Base-by-base conservation (phyloP, 2,329 filamentous ascomycete genomes). In the Fusarium armeniacum region DNA sequence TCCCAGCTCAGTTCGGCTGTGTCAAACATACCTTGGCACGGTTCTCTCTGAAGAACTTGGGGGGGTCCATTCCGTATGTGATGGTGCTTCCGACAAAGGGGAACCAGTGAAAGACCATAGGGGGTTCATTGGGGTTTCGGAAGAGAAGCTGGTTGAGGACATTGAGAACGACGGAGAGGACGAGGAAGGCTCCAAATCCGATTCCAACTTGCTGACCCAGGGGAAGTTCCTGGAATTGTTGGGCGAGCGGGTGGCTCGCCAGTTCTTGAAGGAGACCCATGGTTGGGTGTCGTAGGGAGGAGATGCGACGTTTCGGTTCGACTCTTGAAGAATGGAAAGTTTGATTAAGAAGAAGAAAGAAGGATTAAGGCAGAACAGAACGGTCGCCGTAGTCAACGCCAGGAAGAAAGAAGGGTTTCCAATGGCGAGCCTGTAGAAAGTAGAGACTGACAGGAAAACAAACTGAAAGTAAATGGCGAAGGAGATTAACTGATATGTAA, bases 41-140 rank as follows among this genome's bases (percentile, higher is more conserved):
- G 81, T 87, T 87, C 78, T 85, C 89, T 87, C 74, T 85, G 84
- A 98, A 97, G 86, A 98, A 98, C 53, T 84, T 85, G 76, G 93
- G 94, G 18, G 95, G 95, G 77, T 98, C 93, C 81, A 98, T 98
- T 80, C 95, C 95, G 82, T 98, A 99, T 45, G 89, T 92, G 75
- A 98, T 85, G 64, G 96, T 98, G 83, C 91, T 98, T 70, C 95
- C 95, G 76, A 99, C 86, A 72, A 97, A 82, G 62, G 92, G 93
- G 76, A 95, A 86, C 87, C 88, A 92, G 80, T 93, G 91, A 80
- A 94, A 95, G 67, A 95, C 91, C 61, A 94, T 74, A 2, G 92
- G 92, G 32, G 92, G 92, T 78, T 94, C 91, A 78, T 94, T 92
- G 53, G 91, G 88, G 74, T 94, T 95, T 82, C 89, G 92, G 83